phyloP scores from a whole-genome alignment of 805 yeast genomes.

The Lachancea nothofagi region DNA sequence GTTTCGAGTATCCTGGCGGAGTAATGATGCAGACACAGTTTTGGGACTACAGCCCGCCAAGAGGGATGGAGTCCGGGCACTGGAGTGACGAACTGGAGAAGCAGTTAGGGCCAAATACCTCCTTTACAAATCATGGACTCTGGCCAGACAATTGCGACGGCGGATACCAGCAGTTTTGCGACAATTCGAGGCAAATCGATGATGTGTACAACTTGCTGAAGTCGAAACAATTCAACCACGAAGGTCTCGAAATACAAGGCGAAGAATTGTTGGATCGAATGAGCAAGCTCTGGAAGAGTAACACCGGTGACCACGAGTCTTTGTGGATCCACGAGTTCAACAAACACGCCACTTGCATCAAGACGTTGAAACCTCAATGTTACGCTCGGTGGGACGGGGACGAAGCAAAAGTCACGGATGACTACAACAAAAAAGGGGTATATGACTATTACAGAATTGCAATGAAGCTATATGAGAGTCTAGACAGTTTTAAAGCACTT shows the following conservation, averaged over 20 bases:
- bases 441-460: constrained; percentile 65
- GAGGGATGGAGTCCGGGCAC: constrained; percentile 16
- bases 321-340: constrained; percentile 91
- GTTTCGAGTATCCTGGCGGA: constrained; percentile 86
- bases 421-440: constrained; percentile 37
- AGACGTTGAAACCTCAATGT: constrained; percentile 69
- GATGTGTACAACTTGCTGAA: constrained; percentile 44
- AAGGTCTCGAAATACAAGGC: constrained; percentile 37
- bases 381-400: constrained; percentile 39
- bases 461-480: constrained; percentile 48
- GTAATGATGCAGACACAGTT: constrained; percentile 79
- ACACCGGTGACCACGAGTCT: constrained; percentile 57
- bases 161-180: constrained; percentile 73
- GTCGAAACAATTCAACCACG: constrained; percentile 21
- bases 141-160: constrained; percentile 93
- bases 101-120: constrained; percentile 56
- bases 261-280: constrained; percentile 50
- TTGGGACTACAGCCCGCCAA: constrained; percentile 79
- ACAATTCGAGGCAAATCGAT: constrained; percentile 48
- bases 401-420: constrained; percentile 5
- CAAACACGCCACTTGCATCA: constrained; percentile 91
- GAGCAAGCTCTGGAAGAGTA: constrained; percentile 66
- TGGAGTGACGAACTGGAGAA: constrained; percentile 20
- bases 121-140: constrained; percentile 77
- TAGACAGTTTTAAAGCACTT: constrained; percentile 67